These are phyloP conservation scores for Teratosphaeria zuluensis DNA, from an alignment of 2,329 filamentous ascomycete genomes.

Conservation along the genomic window DNA sequence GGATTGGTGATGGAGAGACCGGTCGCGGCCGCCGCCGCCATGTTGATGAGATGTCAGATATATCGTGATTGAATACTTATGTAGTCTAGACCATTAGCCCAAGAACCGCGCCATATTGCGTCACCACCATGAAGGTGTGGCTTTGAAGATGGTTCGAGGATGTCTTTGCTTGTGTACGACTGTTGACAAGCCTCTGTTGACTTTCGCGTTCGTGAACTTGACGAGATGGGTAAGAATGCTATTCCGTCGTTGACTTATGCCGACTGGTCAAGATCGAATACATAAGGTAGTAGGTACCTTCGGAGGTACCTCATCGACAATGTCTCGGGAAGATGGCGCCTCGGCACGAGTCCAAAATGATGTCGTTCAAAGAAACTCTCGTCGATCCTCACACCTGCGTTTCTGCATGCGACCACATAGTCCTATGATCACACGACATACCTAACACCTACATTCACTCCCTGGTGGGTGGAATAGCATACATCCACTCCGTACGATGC, in stretches of 20 bases:
- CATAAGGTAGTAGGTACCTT: too few relatives aligned
- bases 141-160: background rate
- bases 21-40: conserved; percentile 11
- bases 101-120: background rate
- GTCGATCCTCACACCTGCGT: background rate
- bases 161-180: background rate
- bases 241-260: too few relatives aligned
- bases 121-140: background rate
- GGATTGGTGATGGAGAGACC: conserved; percentile 53
- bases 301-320: background rate
- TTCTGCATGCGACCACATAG: background rate
- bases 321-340: background rate
- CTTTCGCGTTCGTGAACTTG: too few relatives aligned
- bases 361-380: background rate
- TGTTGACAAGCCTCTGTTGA: too few relatives aligned
- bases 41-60: background rate
- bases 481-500: background rate
- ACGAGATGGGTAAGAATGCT: too few relatives aligned
- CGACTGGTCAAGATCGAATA: too few relatives aligned
- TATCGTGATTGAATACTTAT: background rate
- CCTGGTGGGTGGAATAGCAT: background rate
- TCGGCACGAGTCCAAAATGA: background rate
- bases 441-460: background rate
- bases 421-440: background rate
- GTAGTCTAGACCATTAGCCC: background rate